Conservation (phyloP, 179 eudicot genomes). For the Beta corolliflora region DNA sequence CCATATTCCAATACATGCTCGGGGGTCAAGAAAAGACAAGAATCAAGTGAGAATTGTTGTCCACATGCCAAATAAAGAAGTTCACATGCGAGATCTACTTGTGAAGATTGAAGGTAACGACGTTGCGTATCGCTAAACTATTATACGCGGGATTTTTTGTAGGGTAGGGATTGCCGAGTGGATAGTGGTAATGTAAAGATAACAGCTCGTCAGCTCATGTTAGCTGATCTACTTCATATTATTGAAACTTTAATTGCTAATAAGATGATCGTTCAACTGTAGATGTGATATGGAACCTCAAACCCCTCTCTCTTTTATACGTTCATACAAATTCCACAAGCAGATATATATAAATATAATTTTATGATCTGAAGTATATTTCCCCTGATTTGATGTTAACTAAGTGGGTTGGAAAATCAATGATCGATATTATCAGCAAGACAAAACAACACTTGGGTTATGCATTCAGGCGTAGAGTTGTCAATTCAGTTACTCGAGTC, state of each 20-base stretch:
- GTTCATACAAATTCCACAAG: too few species aligned
- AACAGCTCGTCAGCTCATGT: background rate
- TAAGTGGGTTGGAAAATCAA: too few species aligned
- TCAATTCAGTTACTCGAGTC: too few species aligned
- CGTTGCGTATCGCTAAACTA: background rate
- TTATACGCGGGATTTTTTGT: background rate
- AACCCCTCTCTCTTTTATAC: too few species aligned
- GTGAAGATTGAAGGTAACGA: background rate
- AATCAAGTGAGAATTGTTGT: background rate
- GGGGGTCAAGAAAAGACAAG: background rate
- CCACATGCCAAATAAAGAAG: background rate
- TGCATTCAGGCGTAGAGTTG: background rate
- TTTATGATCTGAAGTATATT: too few species aligned
- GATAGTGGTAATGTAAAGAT: background rate
- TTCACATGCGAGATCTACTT: constrained; percentile 5
- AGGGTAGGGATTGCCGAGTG: background rate
- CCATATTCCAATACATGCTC: background rate
- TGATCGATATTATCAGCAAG: too few species aligned
- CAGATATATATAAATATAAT: too few species aligned
- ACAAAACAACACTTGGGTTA: too few species aligned
- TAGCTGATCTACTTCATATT: background rate
- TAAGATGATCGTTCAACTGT: too few species aligned
- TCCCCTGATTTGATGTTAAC: too few species aligned
- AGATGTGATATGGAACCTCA: too few species aligned
- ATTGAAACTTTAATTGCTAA: too few species aligned